Conservation (phyloP, 805 yeast genomes). For the Myxozyma neotropica region DNA sequence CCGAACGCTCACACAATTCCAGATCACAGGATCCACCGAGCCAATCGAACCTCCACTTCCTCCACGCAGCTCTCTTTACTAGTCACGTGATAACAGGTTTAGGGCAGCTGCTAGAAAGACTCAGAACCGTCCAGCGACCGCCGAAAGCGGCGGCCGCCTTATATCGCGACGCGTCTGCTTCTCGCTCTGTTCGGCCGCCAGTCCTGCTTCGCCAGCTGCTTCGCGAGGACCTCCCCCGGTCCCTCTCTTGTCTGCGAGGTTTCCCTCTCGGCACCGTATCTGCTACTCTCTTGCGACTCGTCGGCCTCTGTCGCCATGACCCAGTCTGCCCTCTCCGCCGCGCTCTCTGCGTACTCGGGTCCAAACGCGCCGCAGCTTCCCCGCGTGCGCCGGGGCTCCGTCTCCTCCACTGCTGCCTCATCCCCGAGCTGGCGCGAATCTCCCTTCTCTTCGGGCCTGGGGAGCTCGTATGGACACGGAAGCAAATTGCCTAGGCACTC, state of each 20-base stretch:
- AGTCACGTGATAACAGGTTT: neutral
- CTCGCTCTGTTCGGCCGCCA: neutral
- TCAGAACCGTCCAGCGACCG: neutral
- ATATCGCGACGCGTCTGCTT: constrained; percentile 7
- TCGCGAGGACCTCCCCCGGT: neutral
- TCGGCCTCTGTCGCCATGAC: constrained; percentile 15
- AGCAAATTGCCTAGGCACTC: neutral
- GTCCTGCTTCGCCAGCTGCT: constrained; percentile 1
- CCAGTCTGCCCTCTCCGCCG: constrained; percentile 31
- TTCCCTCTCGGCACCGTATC: neutral
- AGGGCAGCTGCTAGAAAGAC: neutral
- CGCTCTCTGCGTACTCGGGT: constrained; percentile 21
- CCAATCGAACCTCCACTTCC: neutral
- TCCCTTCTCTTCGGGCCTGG: constrained; percentile 1
- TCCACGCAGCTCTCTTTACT: neutral
- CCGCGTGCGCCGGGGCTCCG: constrained; percentile 12
- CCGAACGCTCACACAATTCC: no score
- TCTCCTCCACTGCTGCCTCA: neutral
- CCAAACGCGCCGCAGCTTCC: constrained; percentile 17
- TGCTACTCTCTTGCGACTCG: neutral
- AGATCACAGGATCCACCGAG: no score
- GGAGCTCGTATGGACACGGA: neutral
- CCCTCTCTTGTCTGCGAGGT: constrained; percentile 3
- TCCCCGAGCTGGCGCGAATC: constrained; percentile 25
- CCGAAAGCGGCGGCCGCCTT: neutral